phyloP scores from a whole-genome alignment of 2,329 filamentous ascomycete genomes.

The Aspergillus sclerotialis region DNA sequence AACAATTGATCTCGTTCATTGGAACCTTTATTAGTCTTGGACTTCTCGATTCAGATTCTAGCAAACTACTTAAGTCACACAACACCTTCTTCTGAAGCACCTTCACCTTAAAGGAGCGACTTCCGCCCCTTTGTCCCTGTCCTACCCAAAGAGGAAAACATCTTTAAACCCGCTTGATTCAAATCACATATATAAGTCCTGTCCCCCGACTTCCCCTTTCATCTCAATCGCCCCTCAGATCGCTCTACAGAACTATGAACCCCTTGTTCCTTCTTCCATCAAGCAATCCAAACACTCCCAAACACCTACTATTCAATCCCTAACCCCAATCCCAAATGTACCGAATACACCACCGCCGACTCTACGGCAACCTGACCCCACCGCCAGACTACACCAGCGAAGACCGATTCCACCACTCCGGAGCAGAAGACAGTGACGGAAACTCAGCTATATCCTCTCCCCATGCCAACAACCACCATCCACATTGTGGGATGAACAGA shows the following conservation, averaged over 20 bases:
- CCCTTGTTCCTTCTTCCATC: neutral
- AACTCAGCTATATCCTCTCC: neutral
- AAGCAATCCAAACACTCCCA: too few species aligned
- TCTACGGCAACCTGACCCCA: neutral
- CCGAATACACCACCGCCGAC: neutral
- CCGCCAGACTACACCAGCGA: neutral
- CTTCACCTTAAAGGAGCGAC: neutral
- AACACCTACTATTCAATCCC: neutral
- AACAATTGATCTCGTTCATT: neutral
- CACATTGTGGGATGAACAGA: neutral
- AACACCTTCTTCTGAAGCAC: neutral
- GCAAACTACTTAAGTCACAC: neutral
- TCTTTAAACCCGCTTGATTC: neutral
- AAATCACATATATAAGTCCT: neutral
- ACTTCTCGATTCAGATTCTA: neutral
- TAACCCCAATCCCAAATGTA: neutral
- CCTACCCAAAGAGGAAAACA: neutral
- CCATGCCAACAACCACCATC: neutral
- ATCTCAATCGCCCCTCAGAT: neutral
- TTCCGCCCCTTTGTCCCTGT: neutral
- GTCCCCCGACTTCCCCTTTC: too few species aligned
- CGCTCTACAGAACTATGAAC: neutral
- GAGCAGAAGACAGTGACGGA: neutral
- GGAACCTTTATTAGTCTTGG: neutral
- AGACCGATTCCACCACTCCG: neutral